Base-by-base conservation (phyloP, 2,329 filamentous ascomycete genomes). In the Thelonectria olida region DNA sequence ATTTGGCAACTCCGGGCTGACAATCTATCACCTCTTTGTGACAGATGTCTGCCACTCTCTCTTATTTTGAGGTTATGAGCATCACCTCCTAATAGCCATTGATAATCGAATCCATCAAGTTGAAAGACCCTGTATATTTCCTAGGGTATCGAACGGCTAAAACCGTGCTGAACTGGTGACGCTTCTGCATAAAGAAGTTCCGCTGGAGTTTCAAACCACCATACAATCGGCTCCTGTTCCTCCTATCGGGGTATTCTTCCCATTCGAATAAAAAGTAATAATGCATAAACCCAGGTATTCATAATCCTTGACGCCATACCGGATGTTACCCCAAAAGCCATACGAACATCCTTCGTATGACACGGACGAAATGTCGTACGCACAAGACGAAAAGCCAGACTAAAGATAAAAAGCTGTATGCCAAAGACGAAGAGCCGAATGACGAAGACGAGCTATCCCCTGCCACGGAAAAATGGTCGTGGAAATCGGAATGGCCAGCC, bases 271-370 rank as follows among this genome's bases (percentile, higher is more conserved):
- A 48, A 52, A 28, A 39, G 42, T 42, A 58, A 34, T 34, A 45
- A 54, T 49, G 39, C 47, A 25, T 22, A 20, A 38, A 34, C 27
- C 34, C 31, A 54, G 53, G 45, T 54, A 59, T 64, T n/a, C n/a
- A n/a, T 50, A 63, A 54, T 56, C 65, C 49, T 64, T 66, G 42
- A 69, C 69, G 69, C 67, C 69, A 50, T 49, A 47, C 41, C 19
- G 58, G 34, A 61, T 66, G 56, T 49, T 54, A 7, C 47, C 22
- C 49, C 48, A 59, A 50, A 17, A 41, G 45, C 25, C 34, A 44
- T 22, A 23, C 38, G 22, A 39, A 23, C 38, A 6, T 17, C 15
- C 27, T 8, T 15, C 15, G 6, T 31, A 20, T 23, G 12, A 25
- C 38, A 25, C 31, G 31, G 31, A 10, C 31, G 15, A 34, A 34